A percentile compares a stretch with the other conserved stretches of the same genome.
Conservation (phyloP, 2,329 filamentous ascomycete species). For the Diaporthe sp. region DNA sequence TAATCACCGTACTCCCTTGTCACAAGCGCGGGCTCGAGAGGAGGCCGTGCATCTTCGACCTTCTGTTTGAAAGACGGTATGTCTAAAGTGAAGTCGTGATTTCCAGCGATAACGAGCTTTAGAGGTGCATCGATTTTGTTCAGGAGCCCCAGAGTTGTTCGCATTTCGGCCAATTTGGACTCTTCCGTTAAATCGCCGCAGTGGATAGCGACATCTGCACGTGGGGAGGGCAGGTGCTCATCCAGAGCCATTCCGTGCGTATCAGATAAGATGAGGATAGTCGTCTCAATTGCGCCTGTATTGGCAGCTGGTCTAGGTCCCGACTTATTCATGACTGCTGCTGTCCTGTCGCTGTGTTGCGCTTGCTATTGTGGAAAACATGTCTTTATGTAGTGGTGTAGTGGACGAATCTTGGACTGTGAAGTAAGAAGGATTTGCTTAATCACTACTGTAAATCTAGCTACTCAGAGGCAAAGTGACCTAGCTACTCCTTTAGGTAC, state of each 20-base stretch:
- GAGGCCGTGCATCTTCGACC: conserved; percentile 29
- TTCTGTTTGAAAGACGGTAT: conserved; percentile 50
- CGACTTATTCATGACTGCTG: conserved; percentile 5
- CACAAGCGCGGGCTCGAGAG: conserved; percentile 44
- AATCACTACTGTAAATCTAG: background rate
- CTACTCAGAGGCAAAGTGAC: no score
- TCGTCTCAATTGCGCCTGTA: background rate
- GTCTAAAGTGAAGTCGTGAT: conserved; percentile 64
- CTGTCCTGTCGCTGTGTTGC: background rate
- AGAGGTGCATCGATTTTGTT: conserved; percentile 60
- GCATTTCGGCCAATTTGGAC: conserved; percentile 58
- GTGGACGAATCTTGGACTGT: background rate
- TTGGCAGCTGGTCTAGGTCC: conserved; percentile 8
- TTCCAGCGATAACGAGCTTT: conserved; percentile 69
- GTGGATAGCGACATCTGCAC: conserved; percentile 64
- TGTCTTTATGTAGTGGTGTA: background rate
- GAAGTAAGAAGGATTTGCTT: background rate
- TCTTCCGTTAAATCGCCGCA: conserved; percentile 66
- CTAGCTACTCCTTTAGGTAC: background rate
- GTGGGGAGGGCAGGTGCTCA: conserved; percentile 21
- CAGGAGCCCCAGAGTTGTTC: conserved; percentile 58
- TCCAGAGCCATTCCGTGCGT: conserved; percentile 54
- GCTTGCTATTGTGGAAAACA: background rate
- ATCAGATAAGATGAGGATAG: conserved; percentile 59
- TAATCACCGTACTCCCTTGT: conserved; percentile 55